Evolutionary conservation across 2,329 filamentous ascomycete genomes (phyloP).

Genomic region (Ophiognomonia clavigignenti-juglandacearum): DNA sequence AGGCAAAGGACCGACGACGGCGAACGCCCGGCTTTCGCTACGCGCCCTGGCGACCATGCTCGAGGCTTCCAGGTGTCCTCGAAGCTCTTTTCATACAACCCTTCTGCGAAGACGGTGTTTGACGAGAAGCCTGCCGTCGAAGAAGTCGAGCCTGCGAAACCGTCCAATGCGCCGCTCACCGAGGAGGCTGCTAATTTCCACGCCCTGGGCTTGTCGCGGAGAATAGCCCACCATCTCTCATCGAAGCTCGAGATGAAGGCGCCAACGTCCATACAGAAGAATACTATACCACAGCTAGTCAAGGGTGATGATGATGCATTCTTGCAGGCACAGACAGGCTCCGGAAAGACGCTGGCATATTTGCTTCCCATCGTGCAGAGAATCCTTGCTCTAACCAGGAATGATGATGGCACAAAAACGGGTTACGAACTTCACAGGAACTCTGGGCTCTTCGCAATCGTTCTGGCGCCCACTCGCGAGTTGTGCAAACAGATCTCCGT

Average conservation of each 20-base stretch:
- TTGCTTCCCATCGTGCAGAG: slow-evolving; percentile 86
- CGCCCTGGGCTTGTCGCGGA: slow-evolving; percentile 74
- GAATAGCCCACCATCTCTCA: slow-evolving; percentile 75
- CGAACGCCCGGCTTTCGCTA: slow-evolving; percentile 13
- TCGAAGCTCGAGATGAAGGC: slow-evolving; percentile 84
- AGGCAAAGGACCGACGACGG: slow-evolving; percentile 23
- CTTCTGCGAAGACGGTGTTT: slow-evolving; percentile 60
- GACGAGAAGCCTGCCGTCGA: slow-evolving; percentile 40
- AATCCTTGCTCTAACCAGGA: slow-evolving; percentile 69
- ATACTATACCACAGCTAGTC: slow-evolving; percentile 75
- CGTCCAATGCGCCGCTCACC: slow-evolving; percentile 86
- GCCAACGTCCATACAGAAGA: slow-evolving; percentile 91
- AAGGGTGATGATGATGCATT: slow-evolving; percentile 85
- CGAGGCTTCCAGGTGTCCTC: slow-evolving; percentile 64
- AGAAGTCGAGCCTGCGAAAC: slow-evolving; percentile 57
- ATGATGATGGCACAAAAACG: slow-evolving; percentile 38
- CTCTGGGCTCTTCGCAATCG: slow-evolving; percentile 86
- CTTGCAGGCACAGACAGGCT: slow-evolving; percentile 94
- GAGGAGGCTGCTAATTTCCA: slow-evolving; percentile 84
- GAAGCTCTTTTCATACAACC: slow-evolving; percentile 89
- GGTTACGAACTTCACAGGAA: slow-evolving; percentile 66
- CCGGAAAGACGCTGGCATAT: slow-evolving; percentile 96
- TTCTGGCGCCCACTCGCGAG: slow-evolving; percentile 92
- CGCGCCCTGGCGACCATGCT: slow-evolving; percentile 23
- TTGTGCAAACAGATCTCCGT: slow-evolving; percentile 88